Conservation (phyloP, 106 monocot genomes). For the Alisma plantagoaquatica region DNA sequence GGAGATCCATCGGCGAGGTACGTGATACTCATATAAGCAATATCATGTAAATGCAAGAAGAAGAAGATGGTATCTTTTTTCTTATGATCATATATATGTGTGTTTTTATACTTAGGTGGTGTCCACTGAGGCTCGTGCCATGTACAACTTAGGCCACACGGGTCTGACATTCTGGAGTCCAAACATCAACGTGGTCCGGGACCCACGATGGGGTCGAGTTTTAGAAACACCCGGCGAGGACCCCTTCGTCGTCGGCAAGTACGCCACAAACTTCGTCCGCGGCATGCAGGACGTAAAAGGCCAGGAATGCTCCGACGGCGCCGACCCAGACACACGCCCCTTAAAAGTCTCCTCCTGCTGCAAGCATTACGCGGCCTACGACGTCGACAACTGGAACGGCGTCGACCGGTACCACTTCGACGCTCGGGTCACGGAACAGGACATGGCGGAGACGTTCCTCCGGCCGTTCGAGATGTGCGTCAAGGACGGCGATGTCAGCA, state of each 20-base stretch:
- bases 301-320: neutral
- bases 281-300: constrained; percentile 11
- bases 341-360: constrained; percentile 18
- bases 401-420: constrained; percentile 1
- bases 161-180: too few relatives aligned
- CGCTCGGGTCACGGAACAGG: constrained; percentile 10
- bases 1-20: constrained; percentile 1
- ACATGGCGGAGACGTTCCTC: constrained; percentile 11
- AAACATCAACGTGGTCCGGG: constrained; percentile 8
- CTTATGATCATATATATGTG: too few relatives aligned
- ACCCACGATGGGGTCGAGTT: constrained; percentile 12
- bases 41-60: too few relatives aligned
- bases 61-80: too few relatives aligned
- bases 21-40: too few relatives aligned
- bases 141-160: constrained; percentile 9
- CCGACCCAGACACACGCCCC: neutral
- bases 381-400: constrained; percentile 10
- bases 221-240: constrained; percentile 15
- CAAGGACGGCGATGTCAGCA: constrained; percentile 8
- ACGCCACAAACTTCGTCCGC: constrained; percentile 8
- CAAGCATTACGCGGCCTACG: constrained; percentile 15
- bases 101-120: too few relatives aligned
- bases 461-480: constrained; percentile 11
- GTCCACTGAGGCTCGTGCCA: constrained; percentile 14
- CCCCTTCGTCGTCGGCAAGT: neutral